A percentile compares a stretch with the other conserved stretches of the same genome.
Conservation (phyloP, 768 basidiomycete genomes). For the Amanita rubescens region DNA sequence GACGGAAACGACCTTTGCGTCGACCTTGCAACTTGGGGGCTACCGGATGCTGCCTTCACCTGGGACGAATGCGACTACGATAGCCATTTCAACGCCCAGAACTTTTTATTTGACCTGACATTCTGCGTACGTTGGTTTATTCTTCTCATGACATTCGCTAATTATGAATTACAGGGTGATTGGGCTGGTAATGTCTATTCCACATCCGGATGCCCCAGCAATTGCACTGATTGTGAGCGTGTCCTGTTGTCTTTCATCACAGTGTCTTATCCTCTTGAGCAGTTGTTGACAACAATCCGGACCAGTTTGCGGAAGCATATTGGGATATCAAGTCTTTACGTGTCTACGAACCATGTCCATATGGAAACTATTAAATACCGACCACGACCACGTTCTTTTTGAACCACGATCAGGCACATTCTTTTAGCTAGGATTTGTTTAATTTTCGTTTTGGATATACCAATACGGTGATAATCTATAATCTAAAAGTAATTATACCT, state of each 20-base stretch:
- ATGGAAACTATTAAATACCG: background rate
- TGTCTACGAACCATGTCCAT: constrained; percentile 34
- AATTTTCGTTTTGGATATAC: background rate
- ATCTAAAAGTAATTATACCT: background rate
- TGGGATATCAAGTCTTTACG: constrained; percentile 61
- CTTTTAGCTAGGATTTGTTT: background rate
- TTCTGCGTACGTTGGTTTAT: constrained; percentile 43
- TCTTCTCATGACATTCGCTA: background rate
- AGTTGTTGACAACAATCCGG: constrained; percentile 57
- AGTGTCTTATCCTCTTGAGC: background rate
- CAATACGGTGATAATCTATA: background rate
- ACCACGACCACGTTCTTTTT: background rate
- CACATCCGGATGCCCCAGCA: constrained; percentile 32
- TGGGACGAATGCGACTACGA: constrained; percentile 40
- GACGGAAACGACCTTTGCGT: background rate
- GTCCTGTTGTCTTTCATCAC: background rate
- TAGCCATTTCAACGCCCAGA: constrained; percentile 44
- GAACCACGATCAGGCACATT: background rate
- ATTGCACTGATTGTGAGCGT: constrained; percentile 41
- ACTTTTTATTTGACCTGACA: constrained; percentile 51
- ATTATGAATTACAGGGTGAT: constrained; percentile 30
- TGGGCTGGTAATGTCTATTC: constrained; percentile 41
- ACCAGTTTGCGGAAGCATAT: constrained; percentile 53
- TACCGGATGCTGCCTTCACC: constrained; percentile 44
- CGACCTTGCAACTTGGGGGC: constrained; percentile 31